Evolutionary conservation across 1,139 yeast genomes (phyloP).

Genomic region (Lodderomyces parapsilosis): DNA sequence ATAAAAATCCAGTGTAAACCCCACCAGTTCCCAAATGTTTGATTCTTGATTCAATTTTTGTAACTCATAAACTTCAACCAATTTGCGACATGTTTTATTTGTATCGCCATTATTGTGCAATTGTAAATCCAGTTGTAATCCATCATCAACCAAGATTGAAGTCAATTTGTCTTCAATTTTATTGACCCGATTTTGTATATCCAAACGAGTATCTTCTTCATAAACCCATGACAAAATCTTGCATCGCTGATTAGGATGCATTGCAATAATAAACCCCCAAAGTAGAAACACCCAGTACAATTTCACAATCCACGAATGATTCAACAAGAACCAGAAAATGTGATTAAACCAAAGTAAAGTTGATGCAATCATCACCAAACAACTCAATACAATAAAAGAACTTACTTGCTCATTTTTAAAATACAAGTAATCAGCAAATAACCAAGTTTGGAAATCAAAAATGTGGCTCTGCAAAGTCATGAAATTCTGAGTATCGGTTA

Average conservation of each 20-base stretch:
- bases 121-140: slow-evolving; percentile 3
- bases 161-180: slow-evolving; percentile 38
- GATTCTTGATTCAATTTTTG: slow-evolving; percentile 52
- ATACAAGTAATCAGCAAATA: slow-evolving; percentile 59
- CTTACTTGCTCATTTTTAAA: slow-evolving; percentile 66
- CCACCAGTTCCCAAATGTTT: slow-evolving; percentile 60
- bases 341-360: slow-evolving; percentile 34
- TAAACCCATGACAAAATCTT: slow-evolving; percentile 43
- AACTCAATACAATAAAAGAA: slow-evolving; percentile 46
- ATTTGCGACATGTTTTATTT: background rate
- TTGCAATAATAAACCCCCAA: slow-evolving; percentile 50
- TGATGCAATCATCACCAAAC: slow-evolving; percentile 24
- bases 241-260: slow-evolving; percentile 58
- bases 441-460: slow-evolving; percentile 56
- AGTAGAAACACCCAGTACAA: slow-evolving; percentile 33
- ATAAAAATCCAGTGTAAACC: slow-evolving; percentile 56
- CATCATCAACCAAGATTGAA: slow-evolving; percentile 6
- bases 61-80: slow-evolving; percentile 68
- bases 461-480: slow-evolving; percentile 66
- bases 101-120: slow-evolving; percentile 6
- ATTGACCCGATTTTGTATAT: slow-evolving; percentile 45
- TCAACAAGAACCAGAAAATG: slow-evolving; percentile 27
- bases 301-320: slow-evolving; percentile 29
- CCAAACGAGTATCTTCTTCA: slow-evolving; percentile 62
- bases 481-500: slow-evolving; percentile 83